A percentile compares a stretch with the other conserved stretches of the same genome.
phyloP scores from a whole-genome alignment of 106 monocot species.

The Acorus gramineus region DNA sequence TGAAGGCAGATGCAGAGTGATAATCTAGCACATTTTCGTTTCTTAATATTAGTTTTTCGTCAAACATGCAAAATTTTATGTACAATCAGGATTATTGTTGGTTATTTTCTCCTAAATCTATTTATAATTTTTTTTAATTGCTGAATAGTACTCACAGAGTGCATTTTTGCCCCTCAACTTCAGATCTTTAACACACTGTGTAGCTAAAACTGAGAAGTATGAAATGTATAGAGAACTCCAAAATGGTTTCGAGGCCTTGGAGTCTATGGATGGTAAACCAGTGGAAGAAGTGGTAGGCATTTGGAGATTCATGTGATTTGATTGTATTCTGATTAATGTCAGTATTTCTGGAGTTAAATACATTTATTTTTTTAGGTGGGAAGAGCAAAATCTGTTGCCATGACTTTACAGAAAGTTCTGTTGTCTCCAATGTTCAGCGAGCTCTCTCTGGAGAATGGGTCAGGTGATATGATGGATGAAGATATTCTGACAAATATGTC shows the following conservation, averaged over 20 bases:
- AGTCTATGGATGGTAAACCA: constrained; percentile 48
- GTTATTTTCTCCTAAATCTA: too few relatives aligned
- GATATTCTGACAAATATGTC: constrained; percentile 51
- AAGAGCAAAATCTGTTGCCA: constrained; percentile 43
- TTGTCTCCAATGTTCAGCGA: constrained; percentile 50
- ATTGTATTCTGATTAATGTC: background rate
- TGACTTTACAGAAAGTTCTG: constrained; percentile 58
- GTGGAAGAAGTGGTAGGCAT: constrained; percentile 59
- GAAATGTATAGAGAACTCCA: constrained; percentile 61
- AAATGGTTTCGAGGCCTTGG: constrained; percentile 58
- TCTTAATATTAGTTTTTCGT: background rate
- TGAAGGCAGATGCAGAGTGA: constrained; percentile 49
- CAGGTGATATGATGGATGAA: constrained; percentile 88
- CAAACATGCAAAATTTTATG: too few relatives aligned
- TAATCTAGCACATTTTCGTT: background rate
- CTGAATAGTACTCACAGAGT: background rate
- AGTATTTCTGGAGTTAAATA: constrained; percentile 3
- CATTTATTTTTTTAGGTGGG: constrained; percentile 45
- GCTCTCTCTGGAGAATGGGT: constrained; percentile 30
- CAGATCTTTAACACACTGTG: constrained; percentile 34
- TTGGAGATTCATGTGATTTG: background rate
- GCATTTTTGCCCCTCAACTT: background rate
- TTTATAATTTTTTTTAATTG: background rate
- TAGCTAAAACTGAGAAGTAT: constrained; percentile 47
- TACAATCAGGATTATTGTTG: too few relatives aligned